A percentile compares a stretch with the other conserved stretches of the same genome.
Evolutionary conservation across 2,329 filamentous ascomycete genomes (phyloP).

Genomic region (Fusarium sterilihyphosum): DNA sequence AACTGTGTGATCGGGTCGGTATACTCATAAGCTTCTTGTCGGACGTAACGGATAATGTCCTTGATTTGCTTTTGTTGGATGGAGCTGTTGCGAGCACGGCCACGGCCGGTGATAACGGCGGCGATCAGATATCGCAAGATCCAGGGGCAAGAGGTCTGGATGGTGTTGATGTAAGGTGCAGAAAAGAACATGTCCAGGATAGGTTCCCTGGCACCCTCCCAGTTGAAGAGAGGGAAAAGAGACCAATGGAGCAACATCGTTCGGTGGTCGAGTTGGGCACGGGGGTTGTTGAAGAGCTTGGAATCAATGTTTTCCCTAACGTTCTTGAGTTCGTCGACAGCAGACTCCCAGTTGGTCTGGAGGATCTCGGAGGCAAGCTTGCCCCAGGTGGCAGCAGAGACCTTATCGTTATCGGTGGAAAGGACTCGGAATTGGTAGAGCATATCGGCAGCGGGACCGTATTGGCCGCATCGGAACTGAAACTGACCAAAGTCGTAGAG

Average conservation of each 20-base stretch:
- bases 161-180: constrained; percentile 98
- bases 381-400: constrained; percentile 94
- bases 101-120: constrained; percentile 93
- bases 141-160: constrained; percentile 98
- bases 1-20: constrained; percentile 95
- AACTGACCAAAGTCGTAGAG: constrained; percentile 97
- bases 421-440: constrained; percentile 98
- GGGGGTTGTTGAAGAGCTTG: constrained; percentile 93
- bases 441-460: constrained; percentile 87
- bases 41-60: constrained; percentile 93
- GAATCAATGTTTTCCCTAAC: constrained; percentile 93
- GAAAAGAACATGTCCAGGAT: constrained; percentile 98
- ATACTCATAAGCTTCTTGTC: constrained; percentile 98
- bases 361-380: constrained; percentile 97
- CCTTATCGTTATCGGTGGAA: constrained; percentile 98
- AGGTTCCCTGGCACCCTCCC: constrained; percentile 87
- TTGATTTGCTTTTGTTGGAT: constrained; percentile 98
- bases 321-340: constrained; percentile 89
- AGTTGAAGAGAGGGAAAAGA: constrained; percentile 99
- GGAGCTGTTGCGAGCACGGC: constrained; percentile 80
- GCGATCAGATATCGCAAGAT: constrained; percentile 92
- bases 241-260: constrained; percentile 99
- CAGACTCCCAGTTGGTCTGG: constrained; percentile 92
- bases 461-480: constrained; percentile 97
- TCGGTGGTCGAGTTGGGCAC: constrained; percentile 94